Conservation (phyloP, 257 asterid species). For the Nicotiana knightiana region DNA sequence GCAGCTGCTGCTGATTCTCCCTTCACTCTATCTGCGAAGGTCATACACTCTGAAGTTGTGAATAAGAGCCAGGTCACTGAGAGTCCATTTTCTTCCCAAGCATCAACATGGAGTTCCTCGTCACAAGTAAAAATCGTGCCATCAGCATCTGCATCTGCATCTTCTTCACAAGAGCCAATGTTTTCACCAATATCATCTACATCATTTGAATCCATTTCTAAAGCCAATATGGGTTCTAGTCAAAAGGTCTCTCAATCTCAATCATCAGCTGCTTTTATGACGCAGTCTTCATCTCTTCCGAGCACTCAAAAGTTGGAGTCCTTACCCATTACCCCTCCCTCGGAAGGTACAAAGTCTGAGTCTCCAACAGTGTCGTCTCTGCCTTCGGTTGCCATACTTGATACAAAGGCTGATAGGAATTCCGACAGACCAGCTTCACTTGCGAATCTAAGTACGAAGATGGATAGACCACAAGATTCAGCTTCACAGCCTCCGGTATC, state of each 20-base stretch:
- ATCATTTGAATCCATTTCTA: slow-evolving; percentile 23
- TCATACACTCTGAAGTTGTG: slow-evolving; percentile 24
- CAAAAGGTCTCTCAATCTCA: slow-evolving; percentile 34
- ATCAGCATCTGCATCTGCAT: slow-evolving; percentile 31
- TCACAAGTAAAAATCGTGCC: slow-evolving; percentile 22
- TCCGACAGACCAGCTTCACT: slow-evolving; percentile 22
- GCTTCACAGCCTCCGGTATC: slow-evolving; percentile 29
- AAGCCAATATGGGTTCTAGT: slow-evolving; percentile 25
- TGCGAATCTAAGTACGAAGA: slow-evolving; percentile 6
- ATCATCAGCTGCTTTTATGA: slow-evolving; percentile 24
- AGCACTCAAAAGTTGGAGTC: slow-evolving; percentile 18
- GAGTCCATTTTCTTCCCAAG: slow-evolving; percentile 28
- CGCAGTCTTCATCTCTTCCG: slow-evolving; percentile 21
- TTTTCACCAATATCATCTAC: slow-evolving; percentile 27
- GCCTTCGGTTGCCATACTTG: slow-evolving; percentile 22
- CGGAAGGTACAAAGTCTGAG: slow-evolving; percentile 21
- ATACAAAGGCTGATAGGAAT: slow-evolving; percentile 24
- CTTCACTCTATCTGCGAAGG: slow-evolving; percentile 25
- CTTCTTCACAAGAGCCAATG: slow-evolving; percentile 35
- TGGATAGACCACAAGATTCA: slow-evolving; percentile 24
- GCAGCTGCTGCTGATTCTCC: slow-evolving; percentile 32
- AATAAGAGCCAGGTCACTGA: slow-evolving; percentile 24
- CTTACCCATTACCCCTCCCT: slow-evolving; percentile 25
- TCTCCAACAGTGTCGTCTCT: slow-evolving; percentile 28
- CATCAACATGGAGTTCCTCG: slow-evolving; percentile 22